These are phyloP conservation scores for Lactarius vividus DNA, from an alignment of 768 basidiomycete genomes.

Conservation along the genomic window DNA sequence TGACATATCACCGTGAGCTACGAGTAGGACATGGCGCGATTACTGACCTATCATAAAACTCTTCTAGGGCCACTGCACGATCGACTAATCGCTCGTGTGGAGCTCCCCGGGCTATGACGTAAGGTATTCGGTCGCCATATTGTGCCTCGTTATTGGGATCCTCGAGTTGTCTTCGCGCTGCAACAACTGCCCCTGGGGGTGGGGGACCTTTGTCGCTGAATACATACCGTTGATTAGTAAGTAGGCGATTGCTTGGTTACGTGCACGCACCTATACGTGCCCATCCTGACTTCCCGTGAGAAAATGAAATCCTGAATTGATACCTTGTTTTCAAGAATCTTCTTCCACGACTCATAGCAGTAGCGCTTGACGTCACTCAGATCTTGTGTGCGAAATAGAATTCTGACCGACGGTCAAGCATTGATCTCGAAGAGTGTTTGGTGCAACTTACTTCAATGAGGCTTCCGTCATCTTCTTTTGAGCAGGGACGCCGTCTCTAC, in stretches of 20 bases:
- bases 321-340: slow-evolving; percentile 74
- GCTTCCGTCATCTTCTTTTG: slow-evolving; percentile 92
- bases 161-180: slow-evolving; percentile 64
- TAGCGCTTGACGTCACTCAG: slow-evolving; percentile 87
- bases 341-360: slow-evolving; percentile 80
- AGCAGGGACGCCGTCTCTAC: slow-evolving; percentile 87
- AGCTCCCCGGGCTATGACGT: slow-evolving; percentile 73
- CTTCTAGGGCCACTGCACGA: slow-evolving; percentile 69
- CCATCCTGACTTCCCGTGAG: slow-evolving; percentile 90
- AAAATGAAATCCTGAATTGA: slow-evolving; percentile 94
- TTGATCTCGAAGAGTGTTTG: slow-evolving; percentile 8
- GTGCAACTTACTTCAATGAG: slow-evolving; percentile 67
- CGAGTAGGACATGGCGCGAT: neutral
- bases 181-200: slow-evolving; percentile 89
- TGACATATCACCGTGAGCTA: slow-evolving; percentile 31
- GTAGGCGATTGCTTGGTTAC: neutral
- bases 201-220: slow-evolving; percentile 78
- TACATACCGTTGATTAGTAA: neutral
- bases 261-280: slow-evolving; percentile 75
- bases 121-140: slow-evolving; percentile 92
- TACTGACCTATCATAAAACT: slow-evolving; percentile 60
- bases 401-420: slow-evolving; percentile 44
- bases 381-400: slow-evolving; percentile 87
- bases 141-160: slow-evolving; percentile 85
- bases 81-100: slow-evolving; percentile 68